Evolutionary conservation across 106 monocot genomes (phyloP).

Genomic region (Alisma plantagoaquatica): DNA sequence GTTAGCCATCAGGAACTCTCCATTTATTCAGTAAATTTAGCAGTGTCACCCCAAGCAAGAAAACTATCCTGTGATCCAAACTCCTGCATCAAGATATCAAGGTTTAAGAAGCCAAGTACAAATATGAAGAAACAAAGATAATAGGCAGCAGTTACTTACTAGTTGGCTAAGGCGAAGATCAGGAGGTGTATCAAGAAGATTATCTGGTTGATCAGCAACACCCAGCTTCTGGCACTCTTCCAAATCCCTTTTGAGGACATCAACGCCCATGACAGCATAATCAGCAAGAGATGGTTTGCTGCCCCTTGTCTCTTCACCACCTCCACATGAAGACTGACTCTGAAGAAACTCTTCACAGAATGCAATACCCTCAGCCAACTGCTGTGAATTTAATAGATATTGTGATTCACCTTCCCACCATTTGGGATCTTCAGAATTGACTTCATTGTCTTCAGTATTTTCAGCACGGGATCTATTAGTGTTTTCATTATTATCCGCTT

Average conservation of each 20-base stretch:
- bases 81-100: slow-evolving; percentile 57
- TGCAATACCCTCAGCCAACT: slow-evolving; percentile 85
- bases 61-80: slow-evolving; percentile 87
- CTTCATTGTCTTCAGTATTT: slow-evolving; percentile 1
- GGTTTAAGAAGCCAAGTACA: background rate
- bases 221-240: slow-evolving; percentile 62
- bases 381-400: slow-evolving; percentile 82
- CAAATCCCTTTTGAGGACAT: slow-evolving; percentile 63
- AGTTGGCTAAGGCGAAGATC: slow-evolving; percentile 84
- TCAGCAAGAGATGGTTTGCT: slow-evolving; percentile 44
- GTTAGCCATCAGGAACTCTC: background rate
- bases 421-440: slow-evolving; percentile 54
- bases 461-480: background rate
- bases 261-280: slow-evolving; percentile 55
- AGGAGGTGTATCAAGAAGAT: slow-evolving; percentile 34
- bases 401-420: slow-evolving; percentile 93
- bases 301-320: slow-evolving; percentile 24
- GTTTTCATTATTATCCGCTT: background rate
- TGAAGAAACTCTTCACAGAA: slow-evolving; percentile 86
- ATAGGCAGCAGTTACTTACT: slow-evolving; percentile 17
- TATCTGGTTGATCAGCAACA: slow-evolving; percentile 19
- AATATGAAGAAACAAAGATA: background rate
- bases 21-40: slow-evolving; percentile 20
- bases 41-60: slow-evolving; percentile 33
- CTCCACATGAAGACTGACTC: slow-evolving; percentile 80